Evolutionary conservation across 768 basidiomycete genomes (phyloP).

Genomic region (Amyloporia xantha): DNA sequence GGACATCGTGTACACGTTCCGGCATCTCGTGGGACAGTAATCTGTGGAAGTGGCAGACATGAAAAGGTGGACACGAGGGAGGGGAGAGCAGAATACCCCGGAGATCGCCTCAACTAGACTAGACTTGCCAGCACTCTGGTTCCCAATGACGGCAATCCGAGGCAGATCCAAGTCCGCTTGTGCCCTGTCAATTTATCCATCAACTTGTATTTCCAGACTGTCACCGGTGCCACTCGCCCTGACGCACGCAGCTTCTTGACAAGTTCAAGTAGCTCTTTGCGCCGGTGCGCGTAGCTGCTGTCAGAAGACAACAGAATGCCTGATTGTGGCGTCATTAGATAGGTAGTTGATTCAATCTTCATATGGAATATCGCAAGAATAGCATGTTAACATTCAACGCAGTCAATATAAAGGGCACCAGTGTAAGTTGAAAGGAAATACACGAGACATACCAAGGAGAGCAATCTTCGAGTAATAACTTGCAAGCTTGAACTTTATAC

Average conservation of each 20-base stretch:
- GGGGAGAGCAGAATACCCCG: conserved; percentile 41
- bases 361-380: not conserved
- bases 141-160: conserved; percentile 43
- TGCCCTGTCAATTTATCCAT: conserved; percentile 21
- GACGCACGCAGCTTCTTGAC: conserved; percentile 1
- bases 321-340: not conserved
- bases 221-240: not conserved
- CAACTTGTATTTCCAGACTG: not conserved
- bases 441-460: not conserved
- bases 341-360: not conserved
- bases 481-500: not conserved
- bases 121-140: conserved; percentile 44
- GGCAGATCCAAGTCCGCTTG: conserved; percentile 43
- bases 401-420: not conserved
- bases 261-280: conserved; percentile 4
- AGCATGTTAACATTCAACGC: not conserved
- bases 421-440: not conserved
- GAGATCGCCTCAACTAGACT: conserved; percentile 46
- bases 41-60: no score
- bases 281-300: not conserved
- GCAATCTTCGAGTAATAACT: not conserved
- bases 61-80: not conserved
- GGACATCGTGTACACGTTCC: conserved; percentile 43
- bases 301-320: not conserved
- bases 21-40: conserved; percentile 17